phyloP scores from a whole-genome alignment of 148 eudicot species.

The Cornus kousa region DNA sequence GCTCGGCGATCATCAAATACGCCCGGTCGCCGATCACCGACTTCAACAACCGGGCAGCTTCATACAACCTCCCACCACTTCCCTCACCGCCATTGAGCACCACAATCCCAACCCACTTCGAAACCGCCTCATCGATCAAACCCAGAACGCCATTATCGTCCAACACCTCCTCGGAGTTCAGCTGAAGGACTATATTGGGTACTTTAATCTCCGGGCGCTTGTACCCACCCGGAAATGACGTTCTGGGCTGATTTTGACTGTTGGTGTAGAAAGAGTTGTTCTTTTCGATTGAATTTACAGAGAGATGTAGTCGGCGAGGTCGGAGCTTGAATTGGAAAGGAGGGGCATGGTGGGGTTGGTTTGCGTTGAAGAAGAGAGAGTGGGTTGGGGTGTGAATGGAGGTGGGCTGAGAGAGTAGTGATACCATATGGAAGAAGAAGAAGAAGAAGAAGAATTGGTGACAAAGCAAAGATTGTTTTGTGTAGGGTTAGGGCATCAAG shows the following conservation, averaged over 20 bases:
- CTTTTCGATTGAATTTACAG: neutral
- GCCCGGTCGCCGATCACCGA: slow-evolving; percentile 77
- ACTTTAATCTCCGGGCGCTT: slow-evolving; percentile 75
- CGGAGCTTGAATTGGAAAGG: slow-evolving; percentile 2
- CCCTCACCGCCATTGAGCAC: slow-evolving; percentile 55
- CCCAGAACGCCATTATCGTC: slow-evolving; percentile 40
- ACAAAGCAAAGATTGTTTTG: neutral
- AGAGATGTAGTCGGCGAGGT: slow-evolving; percentile 3
- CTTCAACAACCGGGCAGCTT: slow-evolving; percentile 84
- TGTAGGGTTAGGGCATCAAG: neutral
- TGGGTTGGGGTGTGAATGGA: slow-evolving; percentile 7
- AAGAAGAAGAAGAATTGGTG: neutral
- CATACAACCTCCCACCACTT: slow-evolving; percentile 66
- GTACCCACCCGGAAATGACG: slow-evolving; percentile 81
- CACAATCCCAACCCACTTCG: slow-evolving; percentile 66
- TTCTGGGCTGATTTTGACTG: slow-evolving; percentile 17
- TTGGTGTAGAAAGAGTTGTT: slow-evolving; percentile 3
- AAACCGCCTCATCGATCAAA: slow-evolving; percentile 61
- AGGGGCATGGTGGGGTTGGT: slow-evolving; percentile 4
- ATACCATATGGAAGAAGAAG: slow-evolving; percentile 18
- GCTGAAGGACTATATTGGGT: slow-evolving; percentile 57
- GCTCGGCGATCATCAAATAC: slow-evolving; percentile 71
- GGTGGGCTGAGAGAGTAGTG: slow-evolving; percentile 11
- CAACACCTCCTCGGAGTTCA: slow-evolving; percentile 58
- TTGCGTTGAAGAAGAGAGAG: slow-evolving; percentile 5